These are phyloP conservation scores for Agaricus subrufescens DNA, from an alignment of 768 basidiomycete species.

Conservation along the genomic window DNA sequence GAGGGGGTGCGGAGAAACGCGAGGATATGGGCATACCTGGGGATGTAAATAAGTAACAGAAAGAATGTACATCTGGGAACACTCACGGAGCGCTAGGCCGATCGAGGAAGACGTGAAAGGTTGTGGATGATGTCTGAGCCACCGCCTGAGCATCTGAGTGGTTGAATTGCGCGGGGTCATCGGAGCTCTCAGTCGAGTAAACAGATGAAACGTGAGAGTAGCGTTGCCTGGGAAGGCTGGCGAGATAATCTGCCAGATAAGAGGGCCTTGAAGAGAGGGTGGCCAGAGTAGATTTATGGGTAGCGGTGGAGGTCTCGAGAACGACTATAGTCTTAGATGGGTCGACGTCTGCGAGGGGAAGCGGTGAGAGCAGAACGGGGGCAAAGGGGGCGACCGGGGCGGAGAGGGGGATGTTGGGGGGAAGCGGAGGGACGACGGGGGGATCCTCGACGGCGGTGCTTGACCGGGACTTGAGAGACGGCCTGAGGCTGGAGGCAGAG, in stretches of 20 bases:
- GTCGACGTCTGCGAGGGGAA: conserved; percentile 45
- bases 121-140: conserved; percentile 32
- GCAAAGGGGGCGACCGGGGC: conserved; percentile 54
- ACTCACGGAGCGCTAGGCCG: conserved; percentile 77
- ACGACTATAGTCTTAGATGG: conserved; percentile 62
- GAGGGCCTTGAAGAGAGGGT: conserved; percentile 71
- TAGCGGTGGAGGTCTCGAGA: conserved; percentile 67
- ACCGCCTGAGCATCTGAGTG: conserved; percentile 62
- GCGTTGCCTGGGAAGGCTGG: conserved; percentile 31
- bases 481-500: conserved; percentile 22
- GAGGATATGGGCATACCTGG: conserved; percentile 68
- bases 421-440: conserved; percentile 45
- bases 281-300: conserved; percentile 59
- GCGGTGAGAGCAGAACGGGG: conserved; percentile 59
- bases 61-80: not conserved
- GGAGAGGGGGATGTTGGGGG: conserved; percentile 37
- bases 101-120: conserved; percentile 74
- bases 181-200: conserved; percentile 48
- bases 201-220: conserved; percentile 48
- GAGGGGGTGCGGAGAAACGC: conserved; percentile 63
- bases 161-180: conserved; percentile 47
- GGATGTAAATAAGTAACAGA: not conserved
- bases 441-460: conserved; percentile 33
- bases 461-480: conserved; percentile 34
- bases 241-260: conserved; percentile 55